Percentiles rank a stretch among this genome's conserved stretches.
These are phyloP conservation scores for Penicillium sp. DNA, from an alignment of 2,329 filamentous ascomycete species.

Conservation along the genomic window DNA sequence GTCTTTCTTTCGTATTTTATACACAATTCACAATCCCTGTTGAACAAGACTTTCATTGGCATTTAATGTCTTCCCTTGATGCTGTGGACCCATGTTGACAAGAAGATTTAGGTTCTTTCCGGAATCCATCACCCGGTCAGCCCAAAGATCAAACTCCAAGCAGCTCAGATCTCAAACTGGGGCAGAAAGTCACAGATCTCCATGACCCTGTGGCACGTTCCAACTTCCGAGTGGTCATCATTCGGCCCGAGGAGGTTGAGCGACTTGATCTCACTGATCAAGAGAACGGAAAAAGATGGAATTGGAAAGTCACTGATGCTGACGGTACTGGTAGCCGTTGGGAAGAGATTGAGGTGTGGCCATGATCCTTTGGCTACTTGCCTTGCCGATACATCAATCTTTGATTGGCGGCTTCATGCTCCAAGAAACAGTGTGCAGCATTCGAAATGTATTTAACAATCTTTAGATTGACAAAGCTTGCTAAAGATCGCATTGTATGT, in stretches of 20 bases:
- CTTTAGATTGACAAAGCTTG: no score
- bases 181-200: constrained; percentile 69
- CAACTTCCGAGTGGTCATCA: constrained; percentile 85
- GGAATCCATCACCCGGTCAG: constrained; percentile 68
- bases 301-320: constrained; percentile 61
- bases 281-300: constrained; percentile 62
- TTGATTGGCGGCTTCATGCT: not conserved
- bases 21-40: no score
- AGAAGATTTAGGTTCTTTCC: constrained; percentile 61
- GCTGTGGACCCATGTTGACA: constrained; percentile 4
- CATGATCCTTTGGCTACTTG: constrained; percentile 33
- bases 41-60: no score
- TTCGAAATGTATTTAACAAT: not conserved
- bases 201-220: constrained; percentile 68
- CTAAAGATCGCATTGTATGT: no score
- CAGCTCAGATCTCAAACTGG: constrained; percentile 49
- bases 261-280: constrained; percentile 70
- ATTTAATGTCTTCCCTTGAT: no score
- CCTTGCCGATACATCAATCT: not conserved
- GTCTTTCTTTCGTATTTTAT: constrained; percentile 20
- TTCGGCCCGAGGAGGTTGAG: constrained; percentile 78
- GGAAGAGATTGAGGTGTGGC: constrained; percentile 71
- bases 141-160: constrained; percentile 56
- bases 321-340: constrained; percentile 48
- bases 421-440: not conserved